Evolutionary conservation across 164 flowering plant species (phyloP).

Genomic region (Nelumbo lutea): DNA sequence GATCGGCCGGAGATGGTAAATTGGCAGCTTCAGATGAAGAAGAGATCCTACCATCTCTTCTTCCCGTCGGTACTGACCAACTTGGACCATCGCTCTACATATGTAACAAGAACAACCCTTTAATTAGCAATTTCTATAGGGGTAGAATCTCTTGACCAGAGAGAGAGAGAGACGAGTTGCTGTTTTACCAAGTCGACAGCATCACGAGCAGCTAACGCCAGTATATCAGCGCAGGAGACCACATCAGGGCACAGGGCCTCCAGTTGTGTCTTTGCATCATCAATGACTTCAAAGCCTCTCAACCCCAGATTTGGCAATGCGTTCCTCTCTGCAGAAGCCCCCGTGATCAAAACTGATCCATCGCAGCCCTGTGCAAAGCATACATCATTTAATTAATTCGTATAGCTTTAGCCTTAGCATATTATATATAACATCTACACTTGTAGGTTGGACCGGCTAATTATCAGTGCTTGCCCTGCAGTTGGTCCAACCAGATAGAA

Average conservation of each 20-base stretch:
- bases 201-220: constrained; percentile 74
- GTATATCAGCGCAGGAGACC: constrained; percentile 73
- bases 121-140: background rate
- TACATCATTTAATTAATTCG: background rate
- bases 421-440: no score
- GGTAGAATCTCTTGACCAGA: background rate
- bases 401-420: no score
- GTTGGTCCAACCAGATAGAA: background rate
- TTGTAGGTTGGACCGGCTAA: no score
- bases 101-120: background rate
- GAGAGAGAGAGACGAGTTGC: background rate
- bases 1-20: constrained; percentile 56
- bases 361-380: constrained; percentile 55
- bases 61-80: constrained; percentile 68
- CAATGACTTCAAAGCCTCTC: constrained; percentile 65
- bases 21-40: constrained; percentile 43
- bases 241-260: constrained; percentile 61
- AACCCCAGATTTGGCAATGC: constrained; percentile 53
- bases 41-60: constrained; percentile 68
- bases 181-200: constrained; percentile 54
- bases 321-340: constrained; percentile 46
- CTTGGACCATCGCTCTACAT: constrained; percentile 59
- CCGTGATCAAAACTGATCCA: constrained; percentile 56
- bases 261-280: constrained; percentile 59
- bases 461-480: no score